phyloP scores from a whole-genome alignment of 257 asterid genomes.

The Solanum peruvianum region DNA sequence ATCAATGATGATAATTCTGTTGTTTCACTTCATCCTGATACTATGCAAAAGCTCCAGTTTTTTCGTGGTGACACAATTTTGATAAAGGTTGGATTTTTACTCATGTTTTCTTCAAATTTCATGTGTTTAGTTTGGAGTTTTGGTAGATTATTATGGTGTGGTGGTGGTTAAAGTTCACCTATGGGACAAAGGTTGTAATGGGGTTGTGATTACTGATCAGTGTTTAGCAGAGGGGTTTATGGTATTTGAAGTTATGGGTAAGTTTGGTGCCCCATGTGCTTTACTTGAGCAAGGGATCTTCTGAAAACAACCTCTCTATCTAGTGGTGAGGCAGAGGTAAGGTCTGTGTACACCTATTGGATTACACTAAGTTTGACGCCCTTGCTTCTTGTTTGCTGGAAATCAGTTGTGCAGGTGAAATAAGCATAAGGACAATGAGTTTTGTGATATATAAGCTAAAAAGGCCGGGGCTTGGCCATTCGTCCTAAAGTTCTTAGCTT shows the following conservation, averaged over 20 bases:
- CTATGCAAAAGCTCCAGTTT: conserved; percentile 88
- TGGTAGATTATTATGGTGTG: neutral
- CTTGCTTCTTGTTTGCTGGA: neutral
- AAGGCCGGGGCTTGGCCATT: neutral
- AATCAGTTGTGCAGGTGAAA: neutral
- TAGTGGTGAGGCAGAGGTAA: neutral
- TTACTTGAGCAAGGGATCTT: neutral
- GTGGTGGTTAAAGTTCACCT: neutral
- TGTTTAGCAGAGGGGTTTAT: neutral
- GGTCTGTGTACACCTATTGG: neutral
- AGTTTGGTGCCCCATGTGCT: neutral
- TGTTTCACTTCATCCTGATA: conserved; percentile 59
- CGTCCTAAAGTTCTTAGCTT: neutral
- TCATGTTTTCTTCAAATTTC: neutral
- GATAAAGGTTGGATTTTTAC: conserved; percentile 42
- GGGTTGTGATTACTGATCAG: neutral
- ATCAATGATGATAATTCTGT: conserved; percentile 77
- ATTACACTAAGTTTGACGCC: neutral
- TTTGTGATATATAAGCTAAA: neutral
- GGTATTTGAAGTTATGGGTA: neutral
- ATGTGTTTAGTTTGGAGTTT: neutral
- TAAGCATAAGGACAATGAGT: neutral
- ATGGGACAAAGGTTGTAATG: neutral
- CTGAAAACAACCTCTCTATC: neutral
- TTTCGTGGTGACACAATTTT: conserved; percentile 85